Evolutionary conservation across 176 grass and related monocot species (phyloP).

Genomic region (Raddia distichophylla): DNA sequence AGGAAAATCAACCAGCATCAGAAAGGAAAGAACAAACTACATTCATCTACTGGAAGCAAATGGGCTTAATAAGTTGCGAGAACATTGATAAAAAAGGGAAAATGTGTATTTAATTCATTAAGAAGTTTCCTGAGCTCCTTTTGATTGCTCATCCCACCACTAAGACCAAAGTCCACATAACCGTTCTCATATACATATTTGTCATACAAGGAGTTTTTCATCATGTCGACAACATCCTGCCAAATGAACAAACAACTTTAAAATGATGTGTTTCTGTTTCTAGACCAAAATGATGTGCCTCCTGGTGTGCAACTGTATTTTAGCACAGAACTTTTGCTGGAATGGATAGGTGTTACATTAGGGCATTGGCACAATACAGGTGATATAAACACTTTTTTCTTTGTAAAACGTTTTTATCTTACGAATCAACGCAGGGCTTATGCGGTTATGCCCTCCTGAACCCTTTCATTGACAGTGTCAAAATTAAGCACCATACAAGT

Average conservation of each 20-base stretch:
- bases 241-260: constrained; percentile 49
- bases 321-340: not conserved
- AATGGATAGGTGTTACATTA: not conserved
- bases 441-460: no score
- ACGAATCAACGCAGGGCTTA: no score
- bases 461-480: no score
- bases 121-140: constrained; percentile 66
- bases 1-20: no score
- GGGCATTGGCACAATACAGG: not conserved
- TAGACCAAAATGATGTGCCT: not conserved
- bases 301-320: not conserved
- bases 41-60: no score
- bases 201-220: constrained; percentile 79
- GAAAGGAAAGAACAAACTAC: no score
- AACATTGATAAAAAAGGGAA: no score
- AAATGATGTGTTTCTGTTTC: not conserved
- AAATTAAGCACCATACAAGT: not conserved
- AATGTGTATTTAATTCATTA: constrained; percentile 64
- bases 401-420: no score
- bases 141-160: constrained; percentile 78
- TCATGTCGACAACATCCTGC: constrained; percentile 79
- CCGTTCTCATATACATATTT: constrained; percentile 87
- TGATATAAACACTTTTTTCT: not conserved
- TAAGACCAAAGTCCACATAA: constrained; percentile 71
- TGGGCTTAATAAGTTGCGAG: no score